Evolutionary conservation across 1,284 basidiomycete genomes (phyloP).

Genomic region (Boletus semigastroideus): DNA sequence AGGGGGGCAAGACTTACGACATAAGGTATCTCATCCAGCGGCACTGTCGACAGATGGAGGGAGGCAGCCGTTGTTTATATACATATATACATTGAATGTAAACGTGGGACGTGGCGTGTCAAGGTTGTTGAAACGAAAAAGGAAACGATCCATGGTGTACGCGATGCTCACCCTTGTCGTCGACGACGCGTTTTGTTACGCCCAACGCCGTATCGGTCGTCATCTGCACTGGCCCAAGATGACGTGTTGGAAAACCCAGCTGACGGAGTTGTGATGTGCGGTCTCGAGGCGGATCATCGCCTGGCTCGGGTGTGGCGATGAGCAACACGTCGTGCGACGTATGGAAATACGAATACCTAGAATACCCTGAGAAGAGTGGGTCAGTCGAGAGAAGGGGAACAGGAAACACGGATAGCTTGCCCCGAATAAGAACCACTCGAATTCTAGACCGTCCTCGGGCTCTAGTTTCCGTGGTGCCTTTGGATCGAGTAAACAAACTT

Average conservation of each 20-base stretch:
- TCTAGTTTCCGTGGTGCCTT: constrained; percentile 68
- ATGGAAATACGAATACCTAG: constrained; percentile 42
- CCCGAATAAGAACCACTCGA: constrained; percentile 87
- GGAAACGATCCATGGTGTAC: background rate
- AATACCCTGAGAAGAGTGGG: constrained; percentile 48
- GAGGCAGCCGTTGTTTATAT: background rate
- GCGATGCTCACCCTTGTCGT: constrained; percentile 62
- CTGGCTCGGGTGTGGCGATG: constrained; percentile 35
- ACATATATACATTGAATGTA: too few relatives aligned
- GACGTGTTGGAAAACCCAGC: constrained; percentile 83
- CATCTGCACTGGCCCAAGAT: constrained; percentile 90
- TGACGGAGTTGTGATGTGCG: constrained; percentile 84
- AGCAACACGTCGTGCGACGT: background rate
- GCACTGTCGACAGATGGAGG: constrained; percentile 4
- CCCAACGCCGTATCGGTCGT: constrained; percentile 97
- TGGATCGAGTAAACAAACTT: constrained; percentile 88
- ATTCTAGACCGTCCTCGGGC: constrained; percentile 75
- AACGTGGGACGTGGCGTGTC: background rate
- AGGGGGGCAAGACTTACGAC: constrained; percentile 44
- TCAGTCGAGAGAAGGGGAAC: constrained; percentile 5
- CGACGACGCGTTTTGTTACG: constrained; percentile 86
- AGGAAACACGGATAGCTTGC: constrained; percentile 38
- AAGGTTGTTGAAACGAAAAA: background rate
- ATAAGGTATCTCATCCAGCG: constrained; percentile 70
- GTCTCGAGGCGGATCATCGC: constrained; percentile 90